Base-by-base conservation (phyloP, 2,329 filamentous ascomycete genomes). In the Clonostachys rosea region DNA sequence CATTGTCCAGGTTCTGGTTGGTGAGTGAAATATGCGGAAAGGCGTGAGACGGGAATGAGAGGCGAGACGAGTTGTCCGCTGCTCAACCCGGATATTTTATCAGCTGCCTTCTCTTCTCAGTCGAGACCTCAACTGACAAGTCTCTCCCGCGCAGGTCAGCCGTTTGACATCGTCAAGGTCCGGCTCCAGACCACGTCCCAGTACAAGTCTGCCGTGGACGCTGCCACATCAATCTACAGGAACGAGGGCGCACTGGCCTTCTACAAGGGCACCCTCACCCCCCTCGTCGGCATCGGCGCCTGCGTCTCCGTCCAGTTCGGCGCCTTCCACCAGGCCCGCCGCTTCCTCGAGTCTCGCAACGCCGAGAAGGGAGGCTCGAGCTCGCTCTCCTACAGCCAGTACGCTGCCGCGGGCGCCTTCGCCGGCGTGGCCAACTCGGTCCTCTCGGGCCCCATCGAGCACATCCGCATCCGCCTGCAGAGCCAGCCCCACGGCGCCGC, bases 241-340 rank as follows among this genome's bases (percentile, higher is more conserved):
- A 86, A 89, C 60, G 94, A 99, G 68, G 94, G 94, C 2, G 78
- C 91, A 3, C 71, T 88, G 12, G 94, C 94, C 48, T 99, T 99
- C 75, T 99, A 99, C 82, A 99, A 99, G 71, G 94, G 94, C 60
- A 97, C 94, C 0, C 76, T 99, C 48, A 97, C 94, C 6, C 94
- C 94, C 1, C 78, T 99, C 47, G 81, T 99, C 48, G 94, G 94
- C 56, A 97, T 99, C 62, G 94, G 94, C 57, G 94, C 94, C 56
- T 99, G 94, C 66, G 91, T 94, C 42, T 96, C 91, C n/a, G 87
- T 99, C 59, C 94, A 99, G 75, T 99, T 99, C 67, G 94, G 91
- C 53, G 94, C 88, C 59, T 99, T 97, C 78, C 91, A 96, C 75
- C 86, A 87, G 62, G 91, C 92, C 9, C 88, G 89, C 50, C 89